Evolutionary conservation across 148 eudicot species (phyloP), one percentile per base, ranked within the genome.

Genomic region (Cornus florida): DNA sequence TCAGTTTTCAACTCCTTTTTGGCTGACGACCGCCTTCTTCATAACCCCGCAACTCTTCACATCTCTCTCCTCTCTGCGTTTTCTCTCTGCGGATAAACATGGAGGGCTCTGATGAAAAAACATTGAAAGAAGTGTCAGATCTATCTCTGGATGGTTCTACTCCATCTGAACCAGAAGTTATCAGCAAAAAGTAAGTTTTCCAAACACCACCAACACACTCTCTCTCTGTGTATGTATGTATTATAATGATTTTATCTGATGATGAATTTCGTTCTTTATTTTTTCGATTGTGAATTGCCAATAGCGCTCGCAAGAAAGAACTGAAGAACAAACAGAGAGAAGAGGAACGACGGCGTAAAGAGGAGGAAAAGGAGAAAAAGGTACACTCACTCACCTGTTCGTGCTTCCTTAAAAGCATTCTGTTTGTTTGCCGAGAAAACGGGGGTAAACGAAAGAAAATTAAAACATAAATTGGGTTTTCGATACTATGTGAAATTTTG

Each of bases 351-450:
- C 84, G 78, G 6, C 82, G 78, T n/a, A 91, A 91, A 79, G 94
- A 89, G 65, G 86, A 85, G 77, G 93, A 90, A 74, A 89, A 88
- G 80, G 91, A 88, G 20, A 91, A 85, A 66, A 87, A 84, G 91
- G 90, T 88, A 20, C 32, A 28, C 23, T 0, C n/a, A 5, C 31
- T 31, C 31, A 13, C 16, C 43, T 46, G 20, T 70, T 48, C 11
- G 12, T 13, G 59, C 19, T 53, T 53, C 59, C 19, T 7, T 53
- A 53, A 53, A 53, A 53, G 59, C 5, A 11, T 1, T 53, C 17
- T 53, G 14, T 11, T 53, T 53, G 14, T 17, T 53, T 53, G 16
- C 14, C 59, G 17, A 13, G 59, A 53, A 53, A 48, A 48, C 53
- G 10, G 8, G 12, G 53, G 53, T 7, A 11, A 48, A 48, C 11